These are phyloP conservation scores for Colletotrichum somersetense DNA, from an alignment of 2,329 filamentous ascomycete genomes.

Conservation along the genomic window DNA sequence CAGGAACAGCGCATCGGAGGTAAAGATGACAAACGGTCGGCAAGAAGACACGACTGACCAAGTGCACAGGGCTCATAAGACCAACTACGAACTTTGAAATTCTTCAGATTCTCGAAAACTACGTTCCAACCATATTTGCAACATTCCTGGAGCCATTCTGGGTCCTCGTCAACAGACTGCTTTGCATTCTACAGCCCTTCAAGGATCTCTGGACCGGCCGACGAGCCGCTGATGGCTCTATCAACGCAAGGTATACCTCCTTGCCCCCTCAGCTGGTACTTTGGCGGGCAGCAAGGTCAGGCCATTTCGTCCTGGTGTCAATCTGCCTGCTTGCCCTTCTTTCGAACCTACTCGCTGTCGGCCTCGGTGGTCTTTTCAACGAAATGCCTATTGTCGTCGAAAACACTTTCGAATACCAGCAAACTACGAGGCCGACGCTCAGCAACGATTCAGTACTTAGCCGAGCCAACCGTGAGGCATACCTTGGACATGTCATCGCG, in stretches of 20 bases:
- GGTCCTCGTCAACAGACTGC: conserved; percentile 64
- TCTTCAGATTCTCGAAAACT: conserved; percentile 57
- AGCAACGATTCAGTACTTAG: conserved; percentile 41
- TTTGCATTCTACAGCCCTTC: conserved; percentile 68
- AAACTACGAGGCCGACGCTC: conserved; percentile 42
- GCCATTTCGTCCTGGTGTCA: conserved; percentile 59
- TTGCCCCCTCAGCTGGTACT: conserved; percentile 66
- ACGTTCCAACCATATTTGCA: conserved; percentile 66
- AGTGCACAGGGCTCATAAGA: conserved; percentile 47
- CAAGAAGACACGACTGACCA: background rate
- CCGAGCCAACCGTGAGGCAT: background rate
- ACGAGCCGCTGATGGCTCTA: conserved; percentile 49
- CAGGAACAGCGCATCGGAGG: conserved; percentile 35
- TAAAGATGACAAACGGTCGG: conserved; percentile 16
- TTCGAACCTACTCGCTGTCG: conserved; percentile 66
- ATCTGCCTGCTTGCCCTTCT: conserved; percentile 64
- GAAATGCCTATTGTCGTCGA: conserved; percentile 45
- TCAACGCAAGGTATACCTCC: conserved; percentile 63
- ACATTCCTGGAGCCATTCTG: conserved; percentile 70
- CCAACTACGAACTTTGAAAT: conserved; percentile 52
- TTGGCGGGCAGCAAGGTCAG: conserved; percentile 57
- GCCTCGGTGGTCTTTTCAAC: conserved; percentile 64
- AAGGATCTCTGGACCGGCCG: conserved; percentile 60
- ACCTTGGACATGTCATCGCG: background rate
- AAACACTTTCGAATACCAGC: conserved; percentile 38